These are phyloP conservation scores for Neurospora terricola DNA, from an alignment of 495 filamentous ascomycete genomes.

Conservation along the genomic window DNA sequence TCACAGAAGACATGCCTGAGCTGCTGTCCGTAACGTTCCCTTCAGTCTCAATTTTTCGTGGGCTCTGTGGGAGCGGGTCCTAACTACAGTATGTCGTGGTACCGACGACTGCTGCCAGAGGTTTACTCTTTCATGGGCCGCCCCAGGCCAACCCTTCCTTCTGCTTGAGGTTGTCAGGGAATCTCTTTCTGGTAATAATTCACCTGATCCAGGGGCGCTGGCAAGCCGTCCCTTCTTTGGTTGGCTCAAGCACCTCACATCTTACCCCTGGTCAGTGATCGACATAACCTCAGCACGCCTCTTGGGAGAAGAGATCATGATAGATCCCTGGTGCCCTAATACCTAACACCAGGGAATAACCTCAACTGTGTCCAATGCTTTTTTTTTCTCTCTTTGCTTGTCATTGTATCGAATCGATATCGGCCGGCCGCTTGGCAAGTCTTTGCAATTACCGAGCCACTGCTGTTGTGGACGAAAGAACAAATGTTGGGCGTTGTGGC, in stretches of 20 bases:
- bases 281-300: background rate
- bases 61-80: slow-evolving; percentile 3
- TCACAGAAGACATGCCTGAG: slow-evolving; percentile 1
- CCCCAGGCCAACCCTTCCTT: background rate
- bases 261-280: background rate
- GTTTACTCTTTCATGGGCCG: background rate
- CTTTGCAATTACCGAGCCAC: slow-evolving; percentile 18
- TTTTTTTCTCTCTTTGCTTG: background rate
- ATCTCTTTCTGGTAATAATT: background rate
- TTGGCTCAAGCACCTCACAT: background rate
- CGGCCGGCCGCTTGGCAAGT: slow-evolving; percentile 19
- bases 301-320: background rate
- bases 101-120: background rate
- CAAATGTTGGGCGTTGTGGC: background rate
- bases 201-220: background rate
- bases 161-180: background rate
- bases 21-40: background rate
- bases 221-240: background rate
- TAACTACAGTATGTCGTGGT: background rate
- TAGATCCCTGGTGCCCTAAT: background rate
- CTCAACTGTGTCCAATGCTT: background rate
- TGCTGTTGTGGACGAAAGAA: background rate
- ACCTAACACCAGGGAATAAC: background rate
- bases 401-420: slow-evolving; percentile 4
- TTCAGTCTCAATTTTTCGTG: background rate